phyloP scores from a whole-genome alignment of 2,329 filamentous ascomycete genomes.

The Fusarium vanettenii region DNA sequence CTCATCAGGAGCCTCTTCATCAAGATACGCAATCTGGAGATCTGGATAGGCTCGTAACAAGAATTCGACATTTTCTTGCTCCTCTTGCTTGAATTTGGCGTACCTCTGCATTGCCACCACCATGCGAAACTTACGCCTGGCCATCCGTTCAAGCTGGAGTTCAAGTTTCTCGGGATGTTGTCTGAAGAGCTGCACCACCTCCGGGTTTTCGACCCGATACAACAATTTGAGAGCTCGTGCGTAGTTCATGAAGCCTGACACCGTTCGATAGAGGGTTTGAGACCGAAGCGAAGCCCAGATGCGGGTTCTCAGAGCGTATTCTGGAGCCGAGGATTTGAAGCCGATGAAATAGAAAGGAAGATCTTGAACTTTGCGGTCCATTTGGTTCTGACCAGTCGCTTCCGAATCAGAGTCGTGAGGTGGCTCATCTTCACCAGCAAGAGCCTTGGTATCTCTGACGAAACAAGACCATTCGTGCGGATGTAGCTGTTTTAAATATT shows the following conservation, averaged over 20 bases:
- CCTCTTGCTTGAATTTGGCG: background rate
- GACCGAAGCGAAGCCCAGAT: background rate
- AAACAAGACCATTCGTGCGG: background rate
- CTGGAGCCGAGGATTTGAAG: background rate
- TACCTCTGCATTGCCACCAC: background rate
- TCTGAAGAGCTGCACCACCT: background rate
- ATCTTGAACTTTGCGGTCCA: background rate
- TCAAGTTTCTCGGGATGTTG: background rate
- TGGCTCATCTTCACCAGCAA: background rate
- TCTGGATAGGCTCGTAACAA: background rate
- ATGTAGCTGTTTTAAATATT: background rate
- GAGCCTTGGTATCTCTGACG: background rate
- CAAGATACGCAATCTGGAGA: slow-evolving; percentile 1
- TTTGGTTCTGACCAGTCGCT: background rate
- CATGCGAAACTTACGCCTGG: background rate
- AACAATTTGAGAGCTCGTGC: background rate
- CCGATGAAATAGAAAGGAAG: background rate
- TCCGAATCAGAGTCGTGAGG: background rate
- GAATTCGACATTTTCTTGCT: background rate
- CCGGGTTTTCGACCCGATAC: background rate
- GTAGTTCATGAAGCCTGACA: background rate
- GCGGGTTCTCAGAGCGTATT: background rate
- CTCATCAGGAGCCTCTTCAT: background rate
- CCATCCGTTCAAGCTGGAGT: background rate
- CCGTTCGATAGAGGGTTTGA: background rate